Evolutionary conservation across 805 yeast genomes (phyloP).

Genomic region (Nakazawaea holstii): DNA sequence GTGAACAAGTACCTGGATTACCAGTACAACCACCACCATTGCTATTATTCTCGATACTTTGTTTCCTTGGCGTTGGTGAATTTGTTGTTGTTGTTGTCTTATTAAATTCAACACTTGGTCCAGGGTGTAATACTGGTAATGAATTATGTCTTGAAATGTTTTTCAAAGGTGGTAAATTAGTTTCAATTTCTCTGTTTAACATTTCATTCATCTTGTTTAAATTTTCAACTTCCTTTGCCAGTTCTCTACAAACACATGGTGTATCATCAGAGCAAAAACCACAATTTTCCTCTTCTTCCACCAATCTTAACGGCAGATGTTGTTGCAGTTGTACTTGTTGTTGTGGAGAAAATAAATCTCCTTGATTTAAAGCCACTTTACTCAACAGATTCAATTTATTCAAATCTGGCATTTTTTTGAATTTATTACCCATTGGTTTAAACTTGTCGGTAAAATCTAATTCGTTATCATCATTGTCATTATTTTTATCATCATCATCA

Average conservation of each 20-base stretch:
- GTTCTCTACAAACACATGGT: slow-evolving; percentile 89
- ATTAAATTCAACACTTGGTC: slow-evolving; percentile 49
- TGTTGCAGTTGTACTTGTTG: slow-evolving; percentile 14
- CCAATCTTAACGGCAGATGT: neutral
- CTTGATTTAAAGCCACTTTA: slow-evolving; percentile 16
- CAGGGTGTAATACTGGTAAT: slow-evolving; percentile 60
- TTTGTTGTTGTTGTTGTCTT: slow-evolving; percentile 10
- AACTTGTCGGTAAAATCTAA: slow-evolving; percentile 52
- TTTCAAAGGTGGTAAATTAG: slow-evolving; percentile 15
- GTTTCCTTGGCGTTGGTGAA: slow-evolving; percentile 12
- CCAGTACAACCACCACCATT: slow-evolving; percentile 58
- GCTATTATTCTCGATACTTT: neutral
- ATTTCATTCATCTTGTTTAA: slow-evolving; percentile 20
- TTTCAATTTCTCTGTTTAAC: slow-evolving; percentile 9
- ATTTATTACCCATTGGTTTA: slow-evolving; percentile 18
- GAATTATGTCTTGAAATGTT: slow-evolving; percentile 26
- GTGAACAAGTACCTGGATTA: slow-evolving; percentile 80
- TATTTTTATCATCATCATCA: too few relatives aligned
- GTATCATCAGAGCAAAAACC: slow-evolving; percentile 93
- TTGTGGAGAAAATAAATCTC: slow-evolving; percentile 3
- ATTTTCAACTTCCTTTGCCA: slow-evolving; percentile 45
- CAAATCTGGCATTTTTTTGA: slow-evolving; percentile 30
- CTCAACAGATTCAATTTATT: slow-evolving; percentile 26
- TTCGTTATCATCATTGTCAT: slow-evolving; percentile 27
- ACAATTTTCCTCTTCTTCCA: slow-evolving; percentile 51